These are phyloP conservation scores for Candida krabiensis DNA, from an alignment of 805 yeast species.

Conservation along the genomic window DNA sequence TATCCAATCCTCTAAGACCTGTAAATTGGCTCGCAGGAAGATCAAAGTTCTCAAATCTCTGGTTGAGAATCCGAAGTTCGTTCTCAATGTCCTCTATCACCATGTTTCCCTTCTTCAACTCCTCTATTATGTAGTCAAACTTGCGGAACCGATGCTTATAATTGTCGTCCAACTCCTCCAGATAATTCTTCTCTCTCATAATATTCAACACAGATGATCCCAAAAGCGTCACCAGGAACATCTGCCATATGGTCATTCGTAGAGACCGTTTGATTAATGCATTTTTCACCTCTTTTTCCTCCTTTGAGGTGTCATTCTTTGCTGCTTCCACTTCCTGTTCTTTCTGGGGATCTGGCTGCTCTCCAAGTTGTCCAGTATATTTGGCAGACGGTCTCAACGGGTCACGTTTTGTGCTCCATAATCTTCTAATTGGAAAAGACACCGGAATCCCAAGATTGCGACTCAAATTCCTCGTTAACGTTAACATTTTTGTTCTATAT, in stretches of 20 bases:
- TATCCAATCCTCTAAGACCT: slow-evolving; percentile 13
- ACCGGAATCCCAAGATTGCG: no score
- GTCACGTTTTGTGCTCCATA: background rate
- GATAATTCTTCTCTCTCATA: slow-evolving; percentile 43
- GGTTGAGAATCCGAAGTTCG: slow-evolving; percentile 41
- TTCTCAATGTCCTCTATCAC: slow-evolving; percentile 39
- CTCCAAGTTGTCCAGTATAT: slow-evolving; percentile 26
- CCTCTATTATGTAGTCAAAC: slow-evolving; percentile 25
- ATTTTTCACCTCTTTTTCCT: slow-evolving; percentile 22
- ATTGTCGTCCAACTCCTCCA: slow-evolving; percentile 41
- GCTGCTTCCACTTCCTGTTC: slow-evolving; percentile 11
- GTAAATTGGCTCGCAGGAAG: slow-evolving; percentile 22
- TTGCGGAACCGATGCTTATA: slow-evolving; percentile 40
- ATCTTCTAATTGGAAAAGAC: background rate
- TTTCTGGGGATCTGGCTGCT: slow-evolving; percentile 26
- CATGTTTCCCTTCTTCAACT: slow-evolving; percentile 21
- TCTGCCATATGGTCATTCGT: slow-evolving; percentile 33
- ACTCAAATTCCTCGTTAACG: no score
- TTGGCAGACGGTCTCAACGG: slow-evolving; percentile 21
- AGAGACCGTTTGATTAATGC: slow-evolving; percentile 29
- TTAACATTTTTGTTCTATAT: no score
- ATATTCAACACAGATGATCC: slow-evolving; percentile 48
- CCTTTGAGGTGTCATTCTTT: slow-evolving; percentile 16
- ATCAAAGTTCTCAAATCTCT: slow-evolving; percentile 38
- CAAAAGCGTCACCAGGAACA: slow-evolving; percentile 28